Conservation (phyloP, 345 rosid genomes). For the Aquilaria malaccensis region DNA sequence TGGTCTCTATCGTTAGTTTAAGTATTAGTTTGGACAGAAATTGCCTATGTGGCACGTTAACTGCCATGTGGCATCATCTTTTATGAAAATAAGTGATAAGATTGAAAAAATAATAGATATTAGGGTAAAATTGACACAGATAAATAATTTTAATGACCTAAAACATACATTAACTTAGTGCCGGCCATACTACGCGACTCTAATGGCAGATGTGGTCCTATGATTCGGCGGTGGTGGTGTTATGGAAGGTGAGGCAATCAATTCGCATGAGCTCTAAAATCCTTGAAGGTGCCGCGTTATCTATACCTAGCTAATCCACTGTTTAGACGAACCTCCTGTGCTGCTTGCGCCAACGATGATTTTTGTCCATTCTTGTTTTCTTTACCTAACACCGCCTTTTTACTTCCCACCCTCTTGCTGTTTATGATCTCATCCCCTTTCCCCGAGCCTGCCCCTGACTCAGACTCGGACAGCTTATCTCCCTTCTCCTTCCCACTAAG, state of each 20-base stretch:
- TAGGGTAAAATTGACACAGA: too few species aligned
- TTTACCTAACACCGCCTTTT: constrained; percentile 12
- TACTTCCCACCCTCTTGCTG: constrained; percentile 33
- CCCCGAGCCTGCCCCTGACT: constrained; percentile 1
- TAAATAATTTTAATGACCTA: too few species aligned
- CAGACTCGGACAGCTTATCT: constrained; percentile 24
- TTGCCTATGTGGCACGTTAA: too few species aligned
- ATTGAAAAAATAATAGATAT: too few species aligned
- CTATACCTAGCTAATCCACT: constrained; percentile 91
- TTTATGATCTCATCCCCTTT: constrained; percentile 36
- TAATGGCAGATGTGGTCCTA: too few species aligned
- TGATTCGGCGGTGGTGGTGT: constrained; percentile 40
- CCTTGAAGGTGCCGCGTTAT: constrained; percentile 94
- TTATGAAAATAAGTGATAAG: too few species aligned
- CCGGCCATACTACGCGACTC: too few species aligned
- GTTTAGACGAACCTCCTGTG: constrained; percentile 91
- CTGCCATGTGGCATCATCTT: too few species aligned
- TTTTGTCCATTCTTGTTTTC: constrained; percentile 44
- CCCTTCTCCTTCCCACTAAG: constrained; percentile 17
- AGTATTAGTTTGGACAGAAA: too few species aligned
- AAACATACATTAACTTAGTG: too few species aligned
- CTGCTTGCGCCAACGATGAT: constrained; percentile 29
- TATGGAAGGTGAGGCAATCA: constrained; percentile 88
- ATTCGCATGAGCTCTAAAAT: constrained; percentile 90
- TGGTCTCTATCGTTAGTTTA: too few species aligned